A percentile compares a stretch with the other conserved stretches of the same genome.
Evolutionary conservation across 108 stramenopile species (phyloP).

Genomic region (Fragilaria crotonensis): DNA sequence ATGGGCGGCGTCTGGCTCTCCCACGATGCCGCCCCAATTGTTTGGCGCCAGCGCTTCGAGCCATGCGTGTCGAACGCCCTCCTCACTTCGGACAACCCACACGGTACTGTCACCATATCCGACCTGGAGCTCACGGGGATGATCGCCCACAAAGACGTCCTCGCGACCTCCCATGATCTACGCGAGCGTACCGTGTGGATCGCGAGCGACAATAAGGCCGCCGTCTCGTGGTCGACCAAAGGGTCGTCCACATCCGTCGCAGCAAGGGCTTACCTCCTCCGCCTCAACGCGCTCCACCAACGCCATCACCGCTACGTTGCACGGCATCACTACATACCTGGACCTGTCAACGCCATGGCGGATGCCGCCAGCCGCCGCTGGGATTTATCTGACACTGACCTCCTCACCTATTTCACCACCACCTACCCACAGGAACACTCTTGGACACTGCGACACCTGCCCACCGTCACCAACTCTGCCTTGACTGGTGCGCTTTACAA

Average conservation of each 20-base stretch:
- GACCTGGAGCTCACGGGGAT: too few species aligned
- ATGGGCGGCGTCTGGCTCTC: too few species aligned
- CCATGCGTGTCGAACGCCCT: not conserved
- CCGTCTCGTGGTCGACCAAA: constrained; percentile 9
- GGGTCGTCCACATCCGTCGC: constrained; percentile 6
- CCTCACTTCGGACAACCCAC: constrained; percentile 16
- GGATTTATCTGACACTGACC: not conserved
- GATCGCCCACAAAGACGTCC: constrained; percentile 19
- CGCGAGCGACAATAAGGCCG: constrained; percentile 10
- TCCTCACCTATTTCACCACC: constrained; percentile 6
- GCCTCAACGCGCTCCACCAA: constrained; percentile 8
- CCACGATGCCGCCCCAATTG: too few species aligned
- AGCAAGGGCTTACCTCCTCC: not conserved
- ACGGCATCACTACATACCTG: too few species aligned
- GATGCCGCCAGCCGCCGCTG: too few species aligned
- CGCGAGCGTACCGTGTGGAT: constrained; percentile 2
- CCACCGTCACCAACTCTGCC: constrained; percentile 2
- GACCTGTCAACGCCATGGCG: too few species aligned
- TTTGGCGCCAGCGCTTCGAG: constrained; percentile 5
- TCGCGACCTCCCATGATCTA: constrained; percentile 14
- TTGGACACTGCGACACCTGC: constrained; percentile 10
- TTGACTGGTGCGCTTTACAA: constrained; percentile 20
- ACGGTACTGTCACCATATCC: constrained; percentile 23
- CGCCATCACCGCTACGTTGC: too few species aligned
- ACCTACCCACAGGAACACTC: constrained; percentile 6